A percentile compares a stretch with the other conserved stretches of the same genome.
Conservation (phyloP, 352 stramenopile species). For the Aphanomyces cochlioides region DNA sequence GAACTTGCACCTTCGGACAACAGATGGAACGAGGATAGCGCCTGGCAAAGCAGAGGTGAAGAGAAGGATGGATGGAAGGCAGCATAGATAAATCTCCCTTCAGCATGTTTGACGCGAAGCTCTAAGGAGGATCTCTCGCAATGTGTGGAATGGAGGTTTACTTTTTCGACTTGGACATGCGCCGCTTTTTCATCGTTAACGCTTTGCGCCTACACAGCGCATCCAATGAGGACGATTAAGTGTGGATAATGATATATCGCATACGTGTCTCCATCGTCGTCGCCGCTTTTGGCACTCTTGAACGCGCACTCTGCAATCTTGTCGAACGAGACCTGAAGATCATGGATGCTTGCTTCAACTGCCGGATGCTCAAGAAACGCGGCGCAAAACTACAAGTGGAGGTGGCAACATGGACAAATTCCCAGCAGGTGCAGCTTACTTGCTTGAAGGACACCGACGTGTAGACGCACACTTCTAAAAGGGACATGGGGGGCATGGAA, state of each 20-base stretch:
- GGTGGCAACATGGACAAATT: neutral
- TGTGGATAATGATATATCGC: neutral
- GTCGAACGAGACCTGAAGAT: slow-evolving; percentile 15
- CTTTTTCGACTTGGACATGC: slow-evolving; percentile 21
- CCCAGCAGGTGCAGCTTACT: neutral
- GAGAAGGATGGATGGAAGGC: too few species aligned
- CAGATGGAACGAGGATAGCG: too few species aligned
- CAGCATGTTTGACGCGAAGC: too few species aligned
- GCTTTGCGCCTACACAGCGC: slow-evolving; percentile 16
- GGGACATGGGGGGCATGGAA: slow-evolving; percentile 3
- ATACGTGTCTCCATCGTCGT: neutral
- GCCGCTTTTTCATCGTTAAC: slow-evolving; percentile 3
- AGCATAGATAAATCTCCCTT: too few species aligned
- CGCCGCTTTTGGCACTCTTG: neutral
- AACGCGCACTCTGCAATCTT: slow-evolving; percentile 2
- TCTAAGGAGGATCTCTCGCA: too few species aligned
- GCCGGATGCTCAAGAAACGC: slow-evolving; percentile 14
- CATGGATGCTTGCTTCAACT: slow-evolving; percentile 13
- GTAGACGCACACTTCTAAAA: slow-evolving; percentile 21
- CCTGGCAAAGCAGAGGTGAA: too few species aligned
- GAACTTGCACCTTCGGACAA: too few species aligned
- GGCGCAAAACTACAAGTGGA: slow-evolving; percentile 9
- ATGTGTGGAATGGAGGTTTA: neutral
- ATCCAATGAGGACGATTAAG: neutral
- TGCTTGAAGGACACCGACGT: slow-evolving; percentile 21